phyloP scores from a whole-genome alignment of 2,329 filamentous ascomycete species.

The Pezicula neosporulosa region DNA sequence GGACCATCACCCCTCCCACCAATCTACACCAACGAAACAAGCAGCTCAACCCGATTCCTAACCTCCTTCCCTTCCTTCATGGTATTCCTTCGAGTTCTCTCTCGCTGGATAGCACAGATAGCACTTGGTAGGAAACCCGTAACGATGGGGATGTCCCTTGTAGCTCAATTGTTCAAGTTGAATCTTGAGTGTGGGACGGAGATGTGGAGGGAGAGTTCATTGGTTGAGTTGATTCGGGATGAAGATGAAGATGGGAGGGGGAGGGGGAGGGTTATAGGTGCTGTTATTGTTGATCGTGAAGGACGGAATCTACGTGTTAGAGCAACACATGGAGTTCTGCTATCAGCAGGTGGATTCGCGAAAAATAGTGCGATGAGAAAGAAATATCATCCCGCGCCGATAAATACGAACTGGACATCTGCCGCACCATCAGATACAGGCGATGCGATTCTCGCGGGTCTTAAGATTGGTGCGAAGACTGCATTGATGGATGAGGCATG shows the following conservation, averaged over 20 bases:
- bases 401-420: slow-evolving; percentile 24
- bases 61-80: neutral
- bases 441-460: slow-evolving; percentile 25
- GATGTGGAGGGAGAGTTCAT: slow-evolving; percentile 1
- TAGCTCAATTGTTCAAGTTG: slow-evolving; percentile 6
- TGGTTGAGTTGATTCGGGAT: slow-evolving; percentile 2
- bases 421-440: slow-evolving; percentile 23
- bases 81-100: neutral
- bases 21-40: neutral
- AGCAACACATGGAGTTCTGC: slow-evolving; percentile 27
- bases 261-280: slow-evolving; percentile 23
- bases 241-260: no score
- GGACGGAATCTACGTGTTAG: slow-evolving; percentile 21
- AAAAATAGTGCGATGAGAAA: slow-evolving; percentile 28
- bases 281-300: slow-evolving; percentile 17
- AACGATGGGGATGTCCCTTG: slow-evolving; percentile 4
- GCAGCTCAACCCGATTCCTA: neutral
- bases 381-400: slow-evolving; percentile 15
- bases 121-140: slow-evolving; percentile 3
- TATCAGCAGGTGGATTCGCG: slow-evolving; percentile 34
- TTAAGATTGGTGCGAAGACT: slow-evolving; percentile 26
- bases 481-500: slow-evolving; percentile 31
- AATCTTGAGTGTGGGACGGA: neutral
- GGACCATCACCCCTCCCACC: neutral
- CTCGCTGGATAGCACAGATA: neutral